Evolutionary conservation across 2,329 filamentous ascomycete species (phyloP).

Genomic region (Tolypocladium amazonense): DNA sequence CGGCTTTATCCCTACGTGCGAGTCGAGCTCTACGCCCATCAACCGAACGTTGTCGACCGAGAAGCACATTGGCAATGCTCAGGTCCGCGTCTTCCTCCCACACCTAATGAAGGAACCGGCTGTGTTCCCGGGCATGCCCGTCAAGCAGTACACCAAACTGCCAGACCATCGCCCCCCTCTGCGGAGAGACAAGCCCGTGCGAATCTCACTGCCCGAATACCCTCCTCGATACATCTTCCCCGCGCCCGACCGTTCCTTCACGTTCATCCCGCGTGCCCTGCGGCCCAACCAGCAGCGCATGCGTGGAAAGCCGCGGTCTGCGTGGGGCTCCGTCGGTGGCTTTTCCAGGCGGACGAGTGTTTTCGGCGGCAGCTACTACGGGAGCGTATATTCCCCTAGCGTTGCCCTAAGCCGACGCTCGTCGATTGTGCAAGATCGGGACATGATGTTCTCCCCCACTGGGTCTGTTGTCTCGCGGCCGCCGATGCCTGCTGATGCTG

Average conservation of each 20-base stretch:
- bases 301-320: conserved; percentile 59
- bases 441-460: conserved; percentile 69
- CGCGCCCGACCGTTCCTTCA: conserved; percentile 82
- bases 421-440: conserved; percentile 57
- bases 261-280: conserved; percentile 91
- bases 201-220: conserved; percentile 76
- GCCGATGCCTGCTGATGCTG: conserved; percentile 47
- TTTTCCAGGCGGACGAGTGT: conserved; percentile 75
- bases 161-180: conserved; percentile 91
- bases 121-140: conserved; percentile 62
- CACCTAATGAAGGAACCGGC: conserved; percentile 58
- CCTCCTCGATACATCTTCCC: conserved; percentile 85
- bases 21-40: conserved; percentile 52
- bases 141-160: conserved; percentile 87
- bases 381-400: conserved; percentile 78
- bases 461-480: conserved; percentile 66
- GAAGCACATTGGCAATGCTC: conserved; percentile 71
- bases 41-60: conserved; percentile 76
- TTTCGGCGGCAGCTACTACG: conserved; percentile 58
- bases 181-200: conserved; percentile 89
- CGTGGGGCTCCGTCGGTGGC: conserved; percentile 54
- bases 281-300: conserved; percentile 82
- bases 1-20: conserved; percentile 43
- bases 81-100: conserved; percentile 72
- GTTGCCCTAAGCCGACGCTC: conserved; percentile 82